Base-by-base conservation (phyloP, 306 rosid species). In the Carpinus fangiana region DNA sequence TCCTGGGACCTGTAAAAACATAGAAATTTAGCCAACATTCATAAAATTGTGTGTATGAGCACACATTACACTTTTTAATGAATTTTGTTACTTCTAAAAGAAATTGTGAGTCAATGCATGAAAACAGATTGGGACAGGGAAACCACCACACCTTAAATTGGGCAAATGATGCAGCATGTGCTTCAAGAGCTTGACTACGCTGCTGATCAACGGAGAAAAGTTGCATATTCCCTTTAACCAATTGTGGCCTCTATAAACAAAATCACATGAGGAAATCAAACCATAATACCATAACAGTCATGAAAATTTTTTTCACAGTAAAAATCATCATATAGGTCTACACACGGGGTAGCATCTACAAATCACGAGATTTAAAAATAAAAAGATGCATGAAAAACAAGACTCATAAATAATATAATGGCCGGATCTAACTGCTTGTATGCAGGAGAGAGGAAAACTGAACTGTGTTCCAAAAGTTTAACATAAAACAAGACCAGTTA, bases 141-240 rank as follows among this genome's bases (percentile, higher is more conserved):
- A 65, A 73, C 73, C 57, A 9, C 62, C 93, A 12, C 73, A 91
- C 99, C 86, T 93, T 95, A 73, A 91, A 88, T 83, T 93, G 98
- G 66, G 98, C 98, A 89, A 95, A 95, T 74, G 99, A 79, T 34
- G 99, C 99, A 46, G 99, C 98, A 69, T 95, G 99, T 10, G 99
- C 98, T 90, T 95, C 99, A 79, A 95, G 94, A 75, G 99, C 99
- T 86, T 95, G 99, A 87, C 99, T 95, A 56, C 98, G 92, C 88
- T 96, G 99, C 87, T 96, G 99, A 45, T 96, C 99, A 80, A 93
- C 89, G 0, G 99, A 96, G 82, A 90, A 96, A 74, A 96, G 98
- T 79, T 96, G 99, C 99, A 96, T 88, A 84, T 92, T 96, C 81
- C 99, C 99, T 84, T 96, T 96, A 78, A 96, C 99, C 89, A 96